Conservation (phyloP, 2,329 filamentous ascomycete species). For the Aplosporella prunicola region DNA sequence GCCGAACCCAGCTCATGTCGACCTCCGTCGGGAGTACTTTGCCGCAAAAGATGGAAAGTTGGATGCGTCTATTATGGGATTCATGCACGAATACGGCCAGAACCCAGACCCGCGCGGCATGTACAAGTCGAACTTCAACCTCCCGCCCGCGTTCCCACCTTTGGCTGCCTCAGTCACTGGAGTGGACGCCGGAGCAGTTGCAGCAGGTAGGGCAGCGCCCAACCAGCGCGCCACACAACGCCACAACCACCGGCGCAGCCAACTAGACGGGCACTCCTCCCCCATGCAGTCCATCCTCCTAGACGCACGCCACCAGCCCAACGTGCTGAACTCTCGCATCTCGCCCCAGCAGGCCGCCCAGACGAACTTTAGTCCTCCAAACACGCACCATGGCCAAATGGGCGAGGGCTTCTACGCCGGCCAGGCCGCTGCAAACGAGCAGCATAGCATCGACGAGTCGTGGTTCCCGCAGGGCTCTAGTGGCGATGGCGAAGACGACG, state of each 20-base stretch:
- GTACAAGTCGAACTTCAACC: conserved; percentile 1
- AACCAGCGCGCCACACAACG: neutral
- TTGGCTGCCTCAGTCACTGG: conserved; percentile 3
- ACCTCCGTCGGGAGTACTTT: conserved; percentile 81
- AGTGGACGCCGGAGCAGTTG: neutral
- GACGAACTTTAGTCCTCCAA: conserved; percentile 37
- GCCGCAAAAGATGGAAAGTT: conserved; percentile 95
- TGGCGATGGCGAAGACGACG: conserved; percentile 36
- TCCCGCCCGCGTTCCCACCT: conserved; percentile 6
- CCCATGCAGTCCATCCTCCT: conserved; percentile 65
- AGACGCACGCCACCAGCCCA: conserved; percentile 66
- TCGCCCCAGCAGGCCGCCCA: conserved; percentile 39
- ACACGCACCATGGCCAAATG: too few relatives aligned
- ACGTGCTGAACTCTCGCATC: conserved; percentile 36
- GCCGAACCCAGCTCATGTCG: too few relatives aligned
- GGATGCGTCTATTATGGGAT: conserved; percentile 93
- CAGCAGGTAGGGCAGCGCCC: neutral
- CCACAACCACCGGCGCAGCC: conserved; percentile 15
- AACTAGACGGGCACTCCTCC: conserved; percentile 30
- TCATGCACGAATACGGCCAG: conserved; percentile 71
- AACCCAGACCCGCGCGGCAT: conserved; percentile 1
- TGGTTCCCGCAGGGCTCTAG: conserved; percentile 39
- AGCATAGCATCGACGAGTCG: conserved; percentile 53
- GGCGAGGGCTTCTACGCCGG: conserved; percentile 29
- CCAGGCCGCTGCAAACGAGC: conserved; percentile 37